Evolutionary conservation across 495 filamentous ascomycete genomes (phyloP), one percentile per base, ranked within the genome.

Genomic region (Lasiosphaeria ovina): DNA sequence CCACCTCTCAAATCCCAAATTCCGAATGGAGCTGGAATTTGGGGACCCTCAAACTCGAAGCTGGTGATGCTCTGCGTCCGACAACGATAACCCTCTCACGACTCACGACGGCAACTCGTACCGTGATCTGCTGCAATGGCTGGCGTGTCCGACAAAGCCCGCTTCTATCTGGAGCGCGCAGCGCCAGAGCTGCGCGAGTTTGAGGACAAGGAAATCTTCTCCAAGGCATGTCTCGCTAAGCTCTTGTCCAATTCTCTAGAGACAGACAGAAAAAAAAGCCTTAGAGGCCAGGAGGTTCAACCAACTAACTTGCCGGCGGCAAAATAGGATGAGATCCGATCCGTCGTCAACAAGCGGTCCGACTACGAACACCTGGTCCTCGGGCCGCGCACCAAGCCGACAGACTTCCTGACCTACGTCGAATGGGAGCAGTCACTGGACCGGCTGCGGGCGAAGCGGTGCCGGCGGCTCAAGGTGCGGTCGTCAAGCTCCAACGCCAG

Each of bases 391-490:
- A 86, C 87, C 45, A 81, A 83, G 47, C 82, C 91, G 0, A 72
- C 81, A 44, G 91, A 96, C 65, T 98, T 89, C 75, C 84, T 89
- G 47, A 85, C 89, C 66, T 98, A 98, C 77, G 86, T 87, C 31
- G 80, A 89, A 59, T 98, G 92, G 79, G 94, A 98, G 74, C 91
- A 91, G 75, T 95, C 92, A 66, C 81, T 98, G 36, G 92, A 96
- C 57, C 69, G 77, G 3, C 83, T 98, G 24, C 89, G 91, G 42
- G 82, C 85, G 62, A 95, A 94, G 75, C 85, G 94, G 58, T 85
- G 89, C 59, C 87, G 86, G 66, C 85, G 94, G 59, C 77, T 97
- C 54, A 87, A 86, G 40, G 81, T 97, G 64, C 91, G 87, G 60
- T 78, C 77, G 16, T 79, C 74, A 4, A 69, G 74, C 6, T 72